phyloP scores from a whole-genome alignment of 306 rosid species.

The Glycine tomentella region DNA sequence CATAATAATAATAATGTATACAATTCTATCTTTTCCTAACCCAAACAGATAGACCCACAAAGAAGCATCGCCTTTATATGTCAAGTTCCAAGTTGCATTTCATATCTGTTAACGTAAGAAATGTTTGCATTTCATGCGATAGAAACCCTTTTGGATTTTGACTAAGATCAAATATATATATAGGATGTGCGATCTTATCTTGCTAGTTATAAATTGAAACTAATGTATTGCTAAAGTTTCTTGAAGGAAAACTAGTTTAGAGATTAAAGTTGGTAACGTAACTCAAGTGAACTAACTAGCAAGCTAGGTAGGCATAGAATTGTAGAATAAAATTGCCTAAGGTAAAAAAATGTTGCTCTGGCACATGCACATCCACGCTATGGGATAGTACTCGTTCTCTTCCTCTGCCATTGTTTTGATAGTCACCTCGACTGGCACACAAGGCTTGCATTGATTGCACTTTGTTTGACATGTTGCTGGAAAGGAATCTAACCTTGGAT shows the following conservation, averaged over 20 bases:
- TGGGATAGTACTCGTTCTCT: constrained; percentile 64
- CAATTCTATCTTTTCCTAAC: background rate
- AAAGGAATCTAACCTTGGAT: constrained; percentile 53
- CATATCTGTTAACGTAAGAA: background rate
- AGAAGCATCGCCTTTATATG: background rate
- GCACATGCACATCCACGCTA: constrained; percentile 75
- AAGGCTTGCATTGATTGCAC: constrained; percentile 66
- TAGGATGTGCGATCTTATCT: too few species aligned
- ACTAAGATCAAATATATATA: too few species aligned
- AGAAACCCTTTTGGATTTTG: background rate
- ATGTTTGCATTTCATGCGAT: background rate
- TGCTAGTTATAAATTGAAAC: background rate
- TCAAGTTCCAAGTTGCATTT: too few species aligned
- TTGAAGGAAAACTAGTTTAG: background rate
- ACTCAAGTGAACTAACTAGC: too few species aligned
- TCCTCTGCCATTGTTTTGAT: constrained; percentile 53
- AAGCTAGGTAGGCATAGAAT: background rate
- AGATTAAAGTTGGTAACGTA: background rate
- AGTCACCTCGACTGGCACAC: constrained; percentile 69
- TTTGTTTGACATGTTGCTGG: constrained; percentile 60
- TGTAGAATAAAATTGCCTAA: too few species aligned
- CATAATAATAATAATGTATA: too few species aligned
- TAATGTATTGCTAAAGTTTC: too few species aligned
- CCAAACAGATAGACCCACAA: too few species aligned
- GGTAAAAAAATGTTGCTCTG: constrained; percentile 54